Evolutionary conservation across 2,329 filamentous ascomycete species (phyloP), one percentile per base, ranked within the genome.

Genomic region (Aspergillus tubingensis): DNA sequence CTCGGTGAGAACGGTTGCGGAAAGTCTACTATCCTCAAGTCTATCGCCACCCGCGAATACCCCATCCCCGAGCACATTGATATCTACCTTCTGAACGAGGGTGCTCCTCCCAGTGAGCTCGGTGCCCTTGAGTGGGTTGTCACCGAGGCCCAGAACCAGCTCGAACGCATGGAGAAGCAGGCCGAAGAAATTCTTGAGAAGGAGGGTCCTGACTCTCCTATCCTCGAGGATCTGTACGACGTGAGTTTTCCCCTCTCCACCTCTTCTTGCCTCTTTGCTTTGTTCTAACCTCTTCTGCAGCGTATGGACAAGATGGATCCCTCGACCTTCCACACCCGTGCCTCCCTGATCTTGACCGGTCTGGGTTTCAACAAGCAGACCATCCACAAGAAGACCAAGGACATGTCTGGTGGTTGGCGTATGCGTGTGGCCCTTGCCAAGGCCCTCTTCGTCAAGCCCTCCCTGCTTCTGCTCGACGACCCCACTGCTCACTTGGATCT

Each of bases 341-440:
- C 95, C 63, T 96, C 94, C 58, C 88, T 97, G 68, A 99, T 99
- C 77, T 81, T 99, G 70, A 99, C 95, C 58, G 95, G 95, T 92
- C 90, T 99, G 61, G 95, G 95, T 68, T 99, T 99, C 88, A 96
- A 99, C 88, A 98, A 98, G 85, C 82, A 81, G 70, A 99, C 96
- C 59, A 98, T 99, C 76, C 84, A 96, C 80, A 99, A 99, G 87
- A 97, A 96, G 88, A 99, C 96, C 72, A 99, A 98, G 87, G 96
- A 99, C 79, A 99, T 99, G 96, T 99, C 95, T 68, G 95, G 95
- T 91, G 95, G 95, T 72, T 99, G 95, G 95, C 89, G 94, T 85
- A 99, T 99, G 95, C 92, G 96, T 86, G 95, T 99, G 61, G 95
- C 95, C 60, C 88, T 99, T 63, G 95, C 86, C 76, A 97, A 98